A percentile compares a stretch with the other conserved stretches of the same genome.
Evolutionary conservation across 139 green algal genomes (phyloP).

Genomic region (Nannochloris sp.): DNA sequence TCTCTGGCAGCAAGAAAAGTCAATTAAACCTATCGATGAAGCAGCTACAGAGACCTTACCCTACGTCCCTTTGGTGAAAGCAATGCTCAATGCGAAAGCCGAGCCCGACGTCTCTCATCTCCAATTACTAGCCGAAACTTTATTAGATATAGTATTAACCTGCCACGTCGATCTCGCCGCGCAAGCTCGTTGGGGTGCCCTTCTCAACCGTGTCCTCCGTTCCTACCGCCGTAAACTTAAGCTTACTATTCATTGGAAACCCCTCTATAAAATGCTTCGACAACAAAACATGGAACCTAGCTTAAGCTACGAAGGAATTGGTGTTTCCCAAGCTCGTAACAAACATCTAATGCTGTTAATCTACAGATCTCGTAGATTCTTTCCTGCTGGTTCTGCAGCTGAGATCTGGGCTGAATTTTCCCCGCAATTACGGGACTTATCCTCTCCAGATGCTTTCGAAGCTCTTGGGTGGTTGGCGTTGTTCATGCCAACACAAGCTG

Average conservation of each 20-base stretch:
- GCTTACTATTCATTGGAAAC: conserved; percentile 52
- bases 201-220: conserved; percentile 38
- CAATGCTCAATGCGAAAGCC: conserved; percentile 19
- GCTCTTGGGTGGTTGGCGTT: conserved; percentile 55
- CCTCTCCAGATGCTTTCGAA: conserved; percentile 21
- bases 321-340: conserved; percentile 28
- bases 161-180: conserved; percentile 23
- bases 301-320: conserved; percentile 25
- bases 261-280: conserved; percentile 37
- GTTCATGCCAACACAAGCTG: conserved; percentile 52
- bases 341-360: conserved; percentile 28
- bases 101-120: conserved; percentile 17
- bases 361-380: conserved; percentile 34
- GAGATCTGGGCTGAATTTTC: conserved; percentile 39
- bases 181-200: conserved; percentile 37
- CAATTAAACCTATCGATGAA: background rate
- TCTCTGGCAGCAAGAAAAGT: conserved; percentile 22
- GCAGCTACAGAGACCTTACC: conserved; percentile 10
- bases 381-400: conserved; percentile 20
- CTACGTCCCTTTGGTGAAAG: conserved; percentile 36
- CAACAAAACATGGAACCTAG: background rate
- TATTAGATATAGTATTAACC: conserved; percentile 42
- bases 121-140: conserved; percentile 8
- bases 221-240: conserved; percentile 32
- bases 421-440: conserved; percentile 1